Evolutionary conservation across 2,329 filamentous ascomycete genomes (phyloP), one percentile per base, ranked within the genome.

Genomic region (Akanthomyces dipterigenus): DNA sequence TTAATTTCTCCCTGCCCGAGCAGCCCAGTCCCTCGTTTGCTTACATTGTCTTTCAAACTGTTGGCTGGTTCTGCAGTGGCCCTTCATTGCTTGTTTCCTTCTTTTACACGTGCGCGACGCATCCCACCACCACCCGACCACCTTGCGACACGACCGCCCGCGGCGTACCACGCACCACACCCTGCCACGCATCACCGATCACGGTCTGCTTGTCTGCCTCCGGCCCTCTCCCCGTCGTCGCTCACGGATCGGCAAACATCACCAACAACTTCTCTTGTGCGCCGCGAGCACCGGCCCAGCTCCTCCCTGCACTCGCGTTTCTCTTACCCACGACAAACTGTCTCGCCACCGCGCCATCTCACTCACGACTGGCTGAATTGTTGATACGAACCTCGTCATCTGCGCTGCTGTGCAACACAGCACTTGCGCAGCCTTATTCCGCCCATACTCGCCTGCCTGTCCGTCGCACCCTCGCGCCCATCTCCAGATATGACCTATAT

Each of bases 401-500:
- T 24, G 56, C 38, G 14, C 46, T 53, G 38, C 26, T 43, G 48
- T 53, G 48, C 31, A 60, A 60, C 48, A n/a, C 5, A 60, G 53
- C 38, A n/a, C 5, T 34, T 38, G 36, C 38, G 38, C 56, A 53
- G 48, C 46, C 56, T 31, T 36, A 14, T 45, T 43, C 38, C 18
- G 14, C 56, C 34, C 12, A 11, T 11, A 43, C 18, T 48, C 24
- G 11, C 34, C 1, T n/a, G 22, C 14, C 20, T 43, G 22, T 31
- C 46, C 22, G 56, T 34, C 48, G 48, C 56, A 60, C 45, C 38
- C 45, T 42, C 24, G 18, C 34, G 48, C 48, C 8, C 56, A 51
- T 45, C 28, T 18, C 22, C 45, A 31, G 45, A 70, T 70, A 75
- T 75, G 73, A 73, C 73, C 69, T 74, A 74, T 67, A 75, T 75